Base-by-base conservation (phyloP, 78 protist genomes). In the Planoprotostelium fungivorum region DNA sequence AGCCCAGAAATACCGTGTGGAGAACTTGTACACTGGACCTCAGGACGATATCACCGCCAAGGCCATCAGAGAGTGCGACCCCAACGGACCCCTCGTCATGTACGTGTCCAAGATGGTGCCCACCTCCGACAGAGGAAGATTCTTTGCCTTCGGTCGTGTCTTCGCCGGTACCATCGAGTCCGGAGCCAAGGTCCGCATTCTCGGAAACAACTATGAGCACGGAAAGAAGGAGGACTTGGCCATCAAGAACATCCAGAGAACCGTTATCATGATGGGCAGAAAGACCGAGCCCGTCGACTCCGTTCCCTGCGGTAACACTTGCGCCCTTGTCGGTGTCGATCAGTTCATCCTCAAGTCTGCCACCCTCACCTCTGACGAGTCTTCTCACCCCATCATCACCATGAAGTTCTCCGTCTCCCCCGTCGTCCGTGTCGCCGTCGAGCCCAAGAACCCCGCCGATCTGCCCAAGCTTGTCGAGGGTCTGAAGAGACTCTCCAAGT, bases 51-150 rank as follows among this genome's bases (percentile, higher is more conserved):
- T 87, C 29, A 91, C 89, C 91, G 98, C 97, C 85, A 34, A 1
- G 0, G 98, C 94, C 37, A 90, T 94, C 86, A 1, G 63, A 29
- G 83, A 90, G 84, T 97, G 99, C 94, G 97, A 99, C 95, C 97
- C 98, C 88, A 84, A 88, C n/a, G 99, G 98, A 29, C 99, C 99
- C 28, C 95, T 99, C 38, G 91, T 98, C 96, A 89, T 99, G 97
- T 99, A 99, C 98, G 96, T 99, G 87, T 96, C 99, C 90, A 99
- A 99, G 98, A 98, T 99, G 99, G 98, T 99, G 37, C 99, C 99
- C 86, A 94, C 99, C 38, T 38, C 94, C 37, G 99, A 98, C 95
- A 97, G 95, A 92, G 98, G 99, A 38, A 97, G 99, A 88, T 99
- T 99, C 99, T 96, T 91, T 95, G 99, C 99, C 63, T 98, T 99